Percentiles rank a stretch among this genome's conserved stretches.
Conservation (phyloP, 495 filamentous ascomycete species). For the Cladorrhinum samala region DNA sequence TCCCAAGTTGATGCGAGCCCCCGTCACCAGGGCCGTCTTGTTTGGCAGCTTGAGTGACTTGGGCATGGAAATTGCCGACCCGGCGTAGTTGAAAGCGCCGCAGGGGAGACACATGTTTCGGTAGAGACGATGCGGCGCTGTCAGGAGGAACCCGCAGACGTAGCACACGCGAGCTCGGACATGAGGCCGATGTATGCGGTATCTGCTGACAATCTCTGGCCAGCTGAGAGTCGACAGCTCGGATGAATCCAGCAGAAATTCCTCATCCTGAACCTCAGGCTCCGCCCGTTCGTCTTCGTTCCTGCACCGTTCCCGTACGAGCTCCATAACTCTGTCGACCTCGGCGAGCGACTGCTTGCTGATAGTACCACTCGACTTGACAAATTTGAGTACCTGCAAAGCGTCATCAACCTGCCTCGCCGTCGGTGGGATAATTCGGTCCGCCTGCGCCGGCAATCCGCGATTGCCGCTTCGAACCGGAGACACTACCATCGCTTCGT, state of each 20-base stretch:
- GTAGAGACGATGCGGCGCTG: conserved; percentile 27
- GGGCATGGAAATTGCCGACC: conserved; percentile 26
- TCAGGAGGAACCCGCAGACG: conserved; percentile 33
- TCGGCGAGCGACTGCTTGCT: background rate
- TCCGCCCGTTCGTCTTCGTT: background rate
- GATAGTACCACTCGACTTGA: background rate
- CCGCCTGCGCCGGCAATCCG: too few species aligned
- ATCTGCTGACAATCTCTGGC: background rate
- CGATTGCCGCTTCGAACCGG: background rate
- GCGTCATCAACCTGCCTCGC: background rate
- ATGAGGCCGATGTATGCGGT: conserved; percentile 1
- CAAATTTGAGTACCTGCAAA: background rate
- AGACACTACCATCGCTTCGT: background rate
- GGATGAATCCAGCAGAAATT: too few species aligned
- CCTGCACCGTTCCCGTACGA: too few species aligned
- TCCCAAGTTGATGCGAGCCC: conserved; percentile 43
- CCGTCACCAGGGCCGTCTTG: conserved; percentile 41
- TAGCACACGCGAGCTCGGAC: conserved; percentile 29
- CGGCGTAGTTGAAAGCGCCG: conserved; percentile 29
- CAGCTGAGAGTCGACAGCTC: background rate
- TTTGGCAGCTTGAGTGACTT: conserved; percentile 25
- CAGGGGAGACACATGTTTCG: conserved; percentile 36
- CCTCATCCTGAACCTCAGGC: background rate
- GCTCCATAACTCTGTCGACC: background rate
- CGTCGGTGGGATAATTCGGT: background rate